Conservation (phyloP, 176 grass and related monocot genomes). For the Oryza glumipatula region DNA sequence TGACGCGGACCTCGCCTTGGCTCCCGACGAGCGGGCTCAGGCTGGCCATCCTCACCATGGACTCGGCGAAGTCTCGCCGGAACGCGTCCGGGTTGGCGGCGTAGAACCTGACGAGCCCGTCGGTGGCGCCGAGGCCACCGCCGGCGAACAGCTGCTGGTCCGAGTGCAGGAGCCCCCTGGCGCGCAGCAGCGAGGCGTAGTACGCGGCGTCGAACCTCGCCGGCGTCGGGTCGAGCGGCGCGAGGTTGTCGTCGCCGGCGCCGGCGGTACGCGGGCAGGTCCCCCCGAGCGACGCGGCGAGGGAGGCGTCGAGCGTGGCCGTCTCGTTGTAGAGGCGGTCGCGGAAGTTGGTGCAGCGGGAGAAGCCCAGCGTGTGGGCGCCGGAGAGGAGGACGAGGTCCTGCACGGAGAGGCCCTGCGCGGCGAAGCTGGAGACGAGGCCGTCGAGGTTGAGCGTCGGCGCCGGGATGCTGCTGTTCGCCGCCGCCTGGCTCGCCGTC, state of each 20-base stretch:
- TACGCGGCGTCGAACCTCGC: conserved; percentile 68
- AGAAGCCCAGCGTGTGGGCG: conserved; percentile 75
- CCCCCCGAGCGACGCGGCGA: conserved; percentile 45
- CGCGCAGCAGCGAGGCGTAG: conserved; percentile 47
- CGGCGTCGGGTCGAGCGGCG: conserved; percentile 57
- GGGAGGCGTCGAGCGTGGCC: conserved; percentile 47
- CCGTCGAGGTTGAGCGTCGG: conserved; percentile 48
- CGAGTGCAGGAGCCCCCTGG: conserved; percentile 66
- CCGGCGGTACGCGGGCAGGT: conserved; percentile 35
- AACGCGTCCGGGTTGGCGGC: conserved; percentile 52
- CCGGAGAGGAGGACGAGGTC: conserved; percentile 81
- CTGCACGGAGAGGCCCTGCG: conserved; percentile 56
- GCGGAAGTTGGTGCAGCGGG: conserved; percentile 65
- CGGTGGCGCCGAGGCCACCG: conserved; percentile 43
- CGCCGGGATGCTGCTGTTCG: conserved; percentile 68
- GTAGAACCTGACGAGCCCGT: conserved; percentile 43
- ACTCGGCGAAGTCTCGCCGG: conserved; percentile 65
- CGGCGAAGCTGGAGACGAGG: conserved; percentile 63
- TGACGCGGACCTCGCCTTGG: conserved; percentile 64
- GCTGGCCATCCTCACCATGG: conserved; percentile 76
- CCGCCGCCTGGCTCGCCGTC: conserved; percentile 68
- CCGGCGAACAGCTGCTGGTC: conserved; percentile 84
- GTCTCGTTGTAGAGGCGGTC: conserved; percentile 84
- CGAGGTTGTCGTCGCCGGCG: conserved; percentile 59
- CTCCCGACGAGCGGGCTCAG: conserved; percentile 60